These are phyloP conservation scores for Eutrema heterophyllum DNA, from an alignment of 345 rosid species.

Conservation along the genomic window DNA sequence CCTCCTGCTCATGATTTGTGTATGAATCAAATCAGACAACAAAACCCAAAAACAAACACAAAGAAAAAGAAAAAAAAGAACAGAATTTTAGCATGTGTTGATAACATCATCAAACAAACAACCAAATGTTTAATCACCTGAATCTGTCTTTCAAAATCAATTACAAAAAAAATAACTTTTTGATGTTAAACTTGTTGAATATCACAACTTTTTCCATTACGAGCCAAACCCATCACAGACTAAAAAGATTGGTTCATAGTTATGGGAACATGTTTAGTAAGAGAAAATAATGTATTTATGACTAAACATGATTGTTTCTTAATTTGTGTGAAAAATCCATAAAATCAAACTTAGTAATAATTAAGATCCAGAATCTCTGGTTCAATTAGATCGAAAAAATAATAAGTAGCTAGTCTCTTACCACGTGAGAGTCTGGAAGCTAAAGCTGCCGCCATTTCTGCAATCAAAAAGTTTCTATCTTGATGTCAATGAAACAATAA, in stretches of 20 bases:
- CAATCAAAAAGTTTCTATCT: not conserved
- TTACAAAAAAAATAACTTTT: not conserved
- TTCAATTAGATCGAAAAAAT: not conserved
- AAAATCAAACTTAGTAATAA: too few species aligned
- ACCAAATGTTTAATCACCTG: not conserved
- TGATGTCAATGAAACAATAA: not conserved
- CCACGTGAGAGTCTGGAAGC: slow-evolving; percentile 31
- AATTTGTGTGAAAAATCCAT: too few species aligned
- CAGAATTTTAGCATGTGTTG: not conserved
- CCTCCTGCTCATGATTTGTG: slow-evolving; percentile 23
- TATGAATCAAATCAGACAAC: not conserved
- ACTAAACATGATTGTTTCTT: too few species aligned
- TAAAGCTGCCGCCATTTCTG: slow-evolving; percentile 33
- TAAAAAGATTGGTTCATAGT: too few species aligned
- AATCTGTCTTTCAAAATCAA: not conserved
- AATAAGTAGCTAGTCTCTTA: not conserved
- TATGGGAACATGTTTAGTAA: too few species aligned
- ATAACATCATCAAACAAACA: not conserved
- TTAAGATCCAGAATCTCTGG: not conserved
- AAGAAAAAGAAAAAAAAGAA: not conserved
- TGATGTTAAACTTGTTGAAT: not conserved
- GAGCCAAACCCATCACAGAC: not conserved
- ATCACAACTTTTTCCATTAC: not conserved
- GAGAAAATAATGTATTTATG: too few species aligned
- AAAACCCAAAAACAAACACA: not conserved